These are phyloP conservation scores for Stenogyne calaminthoides DNA, from an alignment of 305 asterid species.

Conservation along the genomic window DNA sequence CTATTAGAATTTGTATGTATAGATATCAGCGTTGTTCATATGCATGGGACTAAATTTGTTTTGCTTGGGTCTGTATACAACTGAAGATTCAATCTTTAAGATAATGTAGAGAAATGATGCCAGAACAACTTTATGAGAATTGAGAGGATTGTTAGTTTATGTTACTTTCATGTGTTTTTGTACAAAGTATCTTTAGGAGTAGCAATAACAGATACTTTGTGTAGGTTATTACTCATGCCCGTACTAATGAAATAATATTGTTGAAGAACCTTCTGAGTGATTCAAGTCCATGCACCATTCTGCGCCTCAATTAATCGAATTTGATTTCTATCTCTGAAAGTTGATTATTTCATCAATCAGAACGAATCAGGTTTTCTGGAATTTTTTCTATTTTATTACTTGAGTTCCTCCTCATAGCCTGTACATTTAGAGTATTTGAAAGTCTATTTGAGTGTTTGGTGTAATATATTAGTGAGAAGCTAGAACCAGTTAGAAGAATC, in stretches of 20 bases:
- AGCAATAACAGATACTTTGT: too few relatives aligned
- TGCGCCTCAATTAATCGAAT: background rate
- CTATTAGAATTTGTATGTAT: too few relatives aligned
- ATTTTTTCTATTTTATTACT: too few relatives aligned
- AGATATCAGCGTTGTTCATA: too few relatives aligned
- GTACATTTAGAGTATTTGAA: too few relatives aligned
- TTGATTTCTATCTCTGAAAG: background rate
- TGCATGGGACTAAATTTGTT: conserved; percentile 17
- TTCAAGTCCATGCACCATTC: background rate
- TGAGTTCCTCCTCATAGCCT: too few relatives aligned
- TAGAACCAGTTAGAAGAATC: too few relatives aligned
- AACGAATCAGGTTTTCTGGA: too few relatives aligned
- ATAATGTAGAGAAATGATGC: conserved; percentile 8
- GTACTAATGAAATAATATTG: conserved; percentile 2
- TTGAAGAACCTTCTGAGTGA: conserved; percentile 14
- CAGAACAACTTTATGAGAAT: background rate
- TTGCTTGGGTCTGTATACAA: conserved; percentile 6
- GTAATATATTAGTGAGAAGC: too few relatives aligned
- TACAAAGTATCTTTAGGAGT: too few relatives aligned
- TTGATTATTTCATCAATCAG: too few relatives aligned
- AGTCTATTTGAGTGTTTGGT: too few relatives aligned
- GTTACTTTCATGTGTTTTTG: background rate
- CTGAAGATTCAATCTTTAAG: background rate
- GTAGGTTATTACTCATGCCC: conserved; percentile 9
- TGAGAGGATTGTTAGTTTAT: conserved; percentile 7